Conservation (phyloP, 768 basidiomycete species). For the Russula olivacea region DNA sequence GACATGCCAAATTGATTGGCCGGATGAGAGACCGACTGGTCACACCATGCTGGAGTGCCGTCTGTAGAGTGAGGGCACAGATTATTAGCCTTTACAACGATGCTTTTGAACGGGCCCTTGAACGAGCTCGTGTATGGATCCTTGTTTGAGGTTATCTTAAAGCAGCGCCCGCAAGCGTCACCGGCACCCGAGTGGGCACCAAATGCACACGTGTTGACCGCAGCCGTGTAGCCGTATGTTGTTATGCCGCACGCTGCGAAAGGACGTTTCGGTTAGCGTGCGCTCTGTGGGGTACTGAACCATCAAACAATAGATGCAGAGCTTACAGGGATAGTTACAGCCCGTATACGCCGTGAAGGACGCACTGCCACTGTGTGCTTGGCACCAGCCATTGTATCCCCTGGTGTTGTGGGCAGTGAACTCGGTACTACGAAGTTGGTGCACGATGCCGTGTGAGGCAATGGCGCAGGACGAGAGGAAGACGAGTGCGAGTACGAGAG, state of each 20-base stretch:
- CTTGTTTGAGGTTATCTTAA: conserved; percentile 43
- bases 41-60: conserved; percentile 48
- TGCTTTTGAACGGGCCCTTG: conserved; percentile 46
- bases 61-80: conserved; percentile 38
- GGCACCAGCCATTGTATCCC: conserved; percentile 30
- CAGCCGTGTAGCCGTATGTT: conserved; percentile 48
- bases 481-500: neutral
- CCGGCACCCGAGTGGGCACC: conserved; percentile 44
- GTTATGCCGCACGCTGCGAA: conserved; percentile 43
- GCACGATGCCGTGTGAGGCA: neutral
- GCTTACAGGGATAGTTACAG: conserved; percentile 44
- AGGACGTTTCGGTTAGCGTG: neutral
- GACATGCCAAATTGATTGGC: conserved; percentile 31
- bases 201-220: conserved; percentile 52
- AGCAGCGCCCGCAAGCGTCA: conserved; percentile 59
- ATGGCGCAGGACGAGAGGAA: neutral
- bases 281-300: neutral
- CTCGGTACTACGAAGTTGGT: neutral
- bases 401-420: too few species aligned
- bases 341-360: conserved; percentile 55
- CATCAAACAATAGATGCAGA: neutral
- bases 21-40: conserved; percentile 44
- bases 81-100: conserved; percentile 48
- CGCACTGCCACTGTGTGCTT: conserved; percentile 45
- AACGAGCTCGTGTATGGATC: conserved; percentile 50